Conservation (phyloP, 495 filamentous ascomycete species). For the Monascus purpureus region DNA sequence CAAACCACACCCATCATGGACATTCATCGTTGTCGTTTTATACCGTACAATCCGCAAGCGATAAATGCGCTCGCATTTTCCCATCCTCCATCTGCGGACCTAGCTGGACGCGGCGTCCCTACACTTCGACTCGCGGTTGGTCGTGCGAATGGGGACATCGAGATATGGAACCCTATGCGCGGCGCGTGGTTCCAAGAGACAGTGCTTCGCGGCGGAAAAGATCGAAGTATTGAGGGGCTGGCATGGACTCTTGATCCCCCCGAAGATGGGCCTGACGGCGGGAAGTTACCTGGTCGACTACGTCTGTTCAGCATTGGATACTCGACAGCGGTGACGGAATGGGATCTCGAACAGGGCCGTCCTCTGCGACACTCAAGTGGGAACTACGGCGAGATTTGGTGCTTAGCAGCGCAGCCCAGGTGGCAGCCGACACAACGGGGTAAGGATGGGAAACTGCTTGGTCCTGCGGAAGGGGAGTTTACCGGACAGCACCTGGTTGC, state of each 20-base stretch:
- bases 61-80: conserved; percentile 95
- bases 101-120: conserved; percentile 33
- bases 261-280: conserved; percentile 45
- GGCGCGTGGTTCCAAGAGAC: conserved; percentile 86
- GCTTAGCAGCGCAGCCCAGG: conserved; percentile 74
- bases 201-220: conserved; percentile 68
- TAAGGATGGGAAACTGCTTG: conserved; percentile 18
- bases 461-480: conserved; percentile 28
- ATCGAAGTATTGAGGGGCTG: conserved; percentile 77
- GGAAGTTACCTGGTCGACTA: conserved; percentile 54
- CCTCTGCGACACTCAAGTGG: conserved; percentile 73
- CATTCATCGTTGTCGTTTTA: conserved; percentile 92
- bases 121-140: conserved; percentile 75
- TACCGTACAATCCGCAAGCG: conserved; percentile 82
- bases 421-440: conserved; percentile 25
- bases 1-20: conserved; percentile 47
- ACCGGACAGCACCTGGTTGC: conserved; percentile 63
- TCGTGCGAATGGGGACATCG: conserved; percentile 88
- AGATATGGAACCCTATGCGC: conserved; percentile 89
- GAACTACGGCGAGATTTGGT: conserved; percentile 95
- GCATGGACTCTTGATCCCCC: conserved; percentile 84
- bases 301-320: conserved; percentile 95
- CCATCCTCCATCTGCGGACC: conserved; percentile 48
- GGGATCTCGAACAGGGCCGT: conserved; percentile 68
- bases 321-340: conserved; percentile 83